Evolutionary conservation across 2,329 filamentous ascomycete genomes (phyloP).

Genomic region (Lasiodiplodia hormozganensis): DNA sequence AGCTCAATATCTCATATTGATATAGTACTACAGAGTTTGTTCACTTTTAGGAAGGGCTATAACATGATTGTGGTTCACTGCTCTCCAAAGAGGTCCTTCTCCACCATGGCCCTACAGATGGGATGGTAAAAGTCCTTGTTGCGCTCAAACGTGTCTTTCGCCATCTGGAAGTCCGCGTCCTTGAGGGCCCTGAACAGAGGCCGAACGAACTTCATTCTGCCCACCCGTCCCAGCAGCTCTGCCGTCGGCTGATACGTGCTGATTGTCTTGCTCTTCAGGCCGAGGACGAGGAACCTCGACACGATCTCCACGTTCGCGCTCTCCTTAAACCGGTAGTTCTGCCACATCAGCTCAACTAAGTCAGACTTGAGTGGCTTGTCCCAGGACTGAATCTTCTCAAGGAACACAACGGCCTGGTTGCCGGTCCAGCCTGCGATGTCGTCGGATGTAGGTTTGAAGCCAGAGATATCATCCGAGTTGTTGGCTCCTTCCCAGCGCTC

Average conservation of each 20-base stretch:
- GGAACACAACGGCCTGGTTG: conserved; percentile 91
- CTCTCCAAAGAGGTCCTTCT: conserved; percentile 75
- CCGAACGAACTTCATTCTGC: conserved; percentile 96
- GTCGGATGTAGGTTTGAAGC: conserved; percentile 66
- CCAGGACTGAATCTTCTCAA: conserved; percentile 78
- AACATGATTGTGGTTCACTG: not conserved
- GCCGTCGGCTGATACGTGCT: conserved; percentile 74
- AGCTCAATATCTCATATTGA: not conserved
- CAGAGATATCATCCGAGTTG: conserved; percentile 32
- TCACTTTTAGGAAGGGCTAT: not conserved
- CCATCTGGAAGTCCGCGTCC: conserved; percentile 75
- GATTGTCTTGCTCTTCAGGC: conserved; percentile 74
- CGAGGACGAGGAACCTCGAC: conserved; percentile 79
- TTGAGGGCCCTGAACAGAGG: conserved; percentile 81
- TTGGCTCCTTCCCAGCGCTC: conserved; percentile 75
- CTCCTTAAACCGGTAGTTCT: conserved; percentile 73
- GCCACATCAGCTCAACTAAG: conserved; percentile 74
- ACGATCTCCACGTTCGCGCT: conserved; percentile 88
- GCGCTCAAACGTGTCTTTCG: conserved; percentile 82
- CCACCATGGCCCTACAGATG: conserved; percentile 82
- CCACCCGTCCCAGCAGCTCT: conserved; percentile 79
- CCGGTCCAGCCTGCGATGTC: conserved; percentile 80
- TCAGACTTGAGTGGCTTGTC: conserved; percentile 67
- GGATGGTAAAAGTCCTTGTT: conserved; percentile 95
- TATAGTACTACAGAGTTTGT: not conserved